Evolutionary conservation across 768 basidiomycete species (phyloP).

Genomic region (Lactarius deliciosus): DNA sequence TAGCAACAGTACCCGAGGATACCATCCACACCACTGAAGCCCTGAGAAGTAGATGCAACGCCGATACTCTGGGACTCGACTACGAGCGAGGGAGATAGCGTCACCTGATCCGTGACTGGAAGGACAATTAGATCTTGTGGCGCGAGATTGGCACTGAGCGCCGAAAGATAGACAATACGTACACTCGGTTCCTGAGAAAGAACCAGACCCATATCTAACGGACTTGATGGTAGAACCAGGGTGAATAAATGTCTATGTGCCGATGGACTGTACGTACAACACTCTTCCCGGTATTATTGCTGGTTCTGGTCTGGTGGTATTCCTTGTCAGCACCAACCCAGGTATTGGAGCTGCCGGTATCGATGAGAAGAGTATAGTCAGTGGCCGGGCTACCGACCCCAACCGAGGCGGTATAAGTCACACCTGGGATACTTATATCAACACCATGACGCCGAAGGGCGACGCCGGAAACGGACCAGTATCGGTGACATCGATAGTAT

Average conservation of each 20-base stretch:
- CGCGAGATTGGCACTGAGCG: slow-evolving; percentile 6
- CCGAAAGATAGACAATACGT: slow-evolving; percentile 39
- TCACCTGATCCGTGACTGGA: slow-evolving; percentile 21
- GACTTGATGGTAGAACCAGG: slow-evolving; percentile 45
- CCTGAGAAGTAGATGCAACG: slow-evolving; percentile 34
- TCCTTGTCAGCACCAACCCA: slow-evolving; percentile 54
- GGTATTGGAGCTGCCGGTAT: slow-evolving; percentile 58
- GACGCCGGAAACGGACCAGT: slow-evolving; percentile 38
- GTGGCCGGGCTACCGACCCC: slow-evolving; percentile 53
- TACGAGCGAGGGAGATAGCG: slow-evolving; percentile 21
- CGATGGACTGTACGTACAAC: slow-evolving; percentile 35
- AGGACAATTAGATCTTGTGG: not conserved
- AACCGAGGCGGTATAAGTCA: slow-evolving; percentile 54
- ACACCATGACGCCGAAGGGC: not conserved
- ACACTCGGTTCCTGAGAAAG: slow-evolving; percentile 26
- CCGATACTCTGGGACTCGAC: slow-evolving; percentile 41
- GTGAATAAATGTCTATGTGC: slow-evolving; percentile 41
- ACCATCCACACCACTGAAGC: slow-evolving; percentile 44
- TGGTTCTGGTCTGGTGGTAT: slow-evolving; percentile 49
- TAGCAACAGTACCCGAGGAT: slow-evolving; percentile 45
- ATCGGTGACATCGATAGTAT: slow-evolving; percentile 56
- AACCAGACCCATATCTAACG: slow-evolving; percentile 25
- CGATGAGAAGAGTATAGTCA: slow-evolving; percentile 53
- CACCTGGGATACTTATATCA: slow-evolving; percentile 35
- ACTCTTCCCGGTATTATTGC: slow-evolving; percentile 40